These are phyloP conservation scores for Pistacia atlantica DNA, from an alignment of 345 rosid species.

Conservation along the genomic window DNA sequence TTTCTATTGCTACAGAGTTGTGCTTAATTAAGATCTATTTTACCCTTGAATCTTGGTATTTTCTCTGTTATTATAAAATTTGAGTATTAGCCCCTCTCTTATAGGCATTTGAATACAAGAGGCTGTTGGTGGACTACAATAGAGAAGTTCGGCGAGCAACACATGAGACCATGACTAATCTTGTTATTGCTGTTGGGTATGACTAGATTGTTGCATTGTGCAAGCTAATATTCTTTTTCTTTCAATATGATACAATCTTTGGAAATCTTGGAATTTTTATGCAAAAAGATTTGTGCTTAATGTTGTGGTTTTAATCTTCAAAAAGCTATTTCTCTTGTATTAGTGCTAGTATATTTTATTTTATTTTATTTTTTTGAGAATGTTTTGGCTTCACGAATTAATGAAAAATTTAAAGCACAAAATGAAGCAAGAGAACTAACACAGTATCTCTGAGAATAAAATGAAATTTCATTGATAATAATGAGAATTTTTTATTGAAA, in stretches of 20 bases:
- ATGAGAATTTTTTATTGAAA: too few relatives aligned
- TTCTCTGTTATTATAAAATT: neutral
- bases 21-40: slow-evolving; percentile 17
- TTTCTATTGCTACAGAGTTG: neutral
- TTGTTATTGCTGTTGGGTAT: slow-evolving; percentile 80
- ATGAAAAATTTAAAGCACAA: too few relatives aligned
- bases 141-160: slow-evolving; percentile 97
- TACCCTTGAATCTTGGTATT: slow-evolving; percentile 3
- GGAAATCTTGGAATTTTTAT: slow-evolving; percentile 7
- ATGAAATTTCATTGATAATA: too few relatives aligned
- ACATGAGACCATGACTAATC: slow-evolving; percentile 76
- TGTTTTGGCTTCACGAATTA: neutral
- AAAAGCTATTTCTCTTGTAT: neutral
- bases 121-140: slow-evolving; percentile 80
- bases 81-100: slow-evolving; percentile 17
- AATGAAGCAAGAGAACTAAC: too few relatives aligned
- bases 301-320: neutral
- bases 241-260: slow-evolving; percentile 17
- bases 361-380: neutral
- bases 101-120: slow-evolving; percentile 90
- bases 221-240: neutral
- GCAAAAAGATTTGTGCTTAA: neutral
- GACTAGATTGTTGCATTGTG: slow-evolving; percentile 19
- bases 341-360: neutral
- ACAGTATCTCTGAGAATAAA: too few relatives aligned